phyloP scores from a whole-genome alignment of 495 filamentous ascomycete species.

The Penicillium canariense region DNA sequence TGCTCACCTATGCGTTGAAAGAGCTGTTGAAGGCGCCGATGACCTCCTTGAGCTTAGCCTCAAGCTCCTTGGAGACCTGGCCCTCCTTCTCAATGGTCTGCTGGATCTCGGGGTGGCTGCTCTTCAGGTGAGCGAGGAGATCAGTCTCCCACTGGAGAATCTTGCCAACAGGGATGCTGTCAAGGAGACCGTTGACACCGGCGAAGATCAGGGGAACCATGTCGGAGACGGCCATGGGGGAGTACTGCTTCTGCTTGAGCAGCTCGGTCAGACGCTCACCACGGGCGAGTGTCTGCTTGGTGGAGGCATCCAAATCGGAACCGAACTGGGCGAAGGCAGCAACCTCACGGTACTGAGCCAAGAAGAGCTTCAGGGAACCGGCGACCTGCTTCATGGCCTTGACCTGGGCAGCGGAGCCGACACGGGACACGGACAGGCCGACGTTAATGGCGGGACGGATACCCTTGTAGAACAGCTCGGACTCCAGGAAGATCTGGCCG shows the following conservation, averaged over 20 bases:
- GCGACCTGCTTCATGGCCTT: constrained; percentile 99
- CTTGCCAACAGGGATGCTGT: constrained; percentile 80
- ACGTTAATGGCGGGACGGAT: constrained; percentile 99
- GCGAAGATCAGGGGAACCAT: constrained; percentile 99
- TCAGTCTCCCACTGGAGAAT: constrained; percentile 90
- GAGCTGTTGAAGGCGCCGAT: constrained; percentile 86
- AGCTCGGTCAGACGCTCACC: constrained; percentile 99
- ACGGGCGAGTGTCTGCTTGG: constrained; percentile 97
- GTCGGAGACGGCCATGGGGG: constrained; percentile 97
- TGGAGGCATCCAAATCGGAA: constrained; percentile 98
- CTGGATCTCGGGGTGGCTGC: constrained; percentile 79
- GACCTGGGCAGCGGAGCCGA: constrained; percentile 98
- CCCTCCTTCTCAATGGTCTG: constrained; percentile 94
- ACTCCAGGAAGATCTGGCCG: constrained; percentile 99
- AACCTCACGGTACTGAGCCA: constrained; percentile 99
- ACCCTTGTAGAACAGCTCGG: constrained; percentile 99
- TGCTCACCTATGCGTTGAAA: constrained; percentile 63
- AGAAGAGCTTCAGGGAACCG: constrained; percentile 99
- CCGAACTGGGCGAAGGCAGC: constrained; percentile 99
- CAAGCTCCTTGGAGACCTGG: constrained; percentile 90
- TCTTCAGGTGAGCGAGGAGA: constrained; percentile 87
- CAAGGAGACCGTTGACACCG: constrained; percentile 96
- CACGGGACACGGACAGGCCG: constrained; percentile 99
- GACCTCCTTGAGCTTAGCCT: constrained; percentile 80
- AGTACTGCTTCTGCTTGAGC: constrained; percentile 99